Percentiles rank a stretch among this genome's conserved stretches.
These are phyloP conservation scores for Tetradesmus lagerheimii DNA, from an alignment of 139 green algal species.

Conservation along the genomic window DNA sequence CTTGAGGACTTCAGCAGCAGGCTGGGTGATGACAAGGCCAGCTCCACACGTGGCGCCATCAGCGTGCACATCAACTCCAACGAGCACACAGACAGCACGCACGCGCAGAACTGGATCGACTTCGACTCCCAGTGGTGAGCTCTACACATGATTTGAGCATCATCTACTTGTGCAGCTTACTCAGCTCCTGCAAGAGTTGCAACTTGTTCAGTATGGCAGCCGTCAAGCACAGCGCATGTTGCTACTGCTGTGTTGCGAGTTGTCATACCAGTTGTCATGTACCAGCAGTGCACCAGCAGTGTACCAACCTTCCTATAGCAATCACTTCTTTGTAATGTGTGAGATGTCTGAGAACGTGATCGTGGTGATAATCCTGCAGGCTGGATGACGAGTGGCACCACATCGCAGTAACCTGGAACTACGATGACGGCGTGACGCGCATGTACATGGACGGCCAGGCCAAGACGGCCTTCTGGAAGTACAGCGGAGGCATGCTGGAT, in stretches of 20 bases:
- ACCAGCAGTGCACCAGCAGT: not conserved
- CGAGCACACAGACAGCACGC: slow-evolving; percentile 67
- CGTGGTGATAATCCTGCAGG: slow-evolving; percentile 57
- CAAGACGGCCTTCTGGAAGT: slow-evolving; percentile 75
- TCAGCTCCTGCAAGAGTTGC: too few relatives aligned
- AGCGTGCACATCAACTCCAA: slow-evolving; percentile 91
- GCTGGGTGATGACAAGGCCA: not conserved
- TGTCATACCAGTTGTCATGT: too few relatives aligned
- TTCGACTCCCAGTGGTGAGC: slow-evolving; percentile 81
- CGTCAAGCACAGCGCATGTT: too few relatives aligned
- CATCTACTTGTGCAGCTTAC: too few relatives aligned
- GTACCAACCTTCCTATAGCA: too few relatives aligned
- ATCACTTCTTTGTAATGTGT: too few relatives aligned
- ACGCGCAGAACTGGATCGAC: slow-evolving; percentile 80
- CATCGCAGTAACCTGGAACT: slow-evolving; percentile 83
- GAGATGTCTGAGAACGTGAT: too few relatives aligned
- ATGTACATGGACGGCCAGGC: slow-evolving; percentile 82
- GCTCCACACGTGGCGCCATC: slow-evolving; percentile 70
- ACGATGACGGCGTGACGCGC: slow-evolving; percentile 63
- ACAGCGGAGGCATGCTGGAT: slow-evolving; percentile 42
- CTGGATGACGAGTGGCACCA: slow-evolving; percentile 87
- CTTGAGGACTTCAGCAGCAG: slow-evolving; percentile 42
- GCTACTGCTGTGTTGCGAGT: too few relatives aligned
- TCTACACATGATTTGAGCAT: too few relatives aligned
- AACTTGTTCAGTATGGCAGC: too few relatives aligned